Evolutionary conservation across 805 yeast species (phyloP).

Genomic region (Priceomyces castillae): DNA sequence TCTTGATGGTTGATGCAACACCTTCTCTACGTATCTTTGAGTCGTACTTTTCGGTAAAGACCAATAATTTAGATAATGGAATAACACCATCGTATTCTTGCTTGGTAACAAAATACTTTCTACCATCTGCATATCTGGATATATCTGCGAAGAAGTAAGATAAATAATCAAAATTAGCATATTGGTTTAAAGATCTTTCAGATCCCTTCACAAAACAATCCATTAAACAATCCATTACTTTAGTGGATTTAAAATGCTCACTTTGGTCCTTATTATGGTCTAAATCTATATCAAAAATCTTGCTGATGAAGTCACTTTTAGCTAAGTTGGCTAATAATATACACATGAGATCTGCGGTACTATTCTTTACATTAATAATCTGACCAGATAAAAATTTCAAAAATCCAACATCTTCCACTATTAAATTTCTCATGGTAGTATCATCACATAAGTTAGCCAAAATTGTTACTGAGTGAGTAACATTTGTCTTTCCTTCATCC

Average conservation of each 20-base stretch:
- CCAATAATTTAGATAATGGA: constrained; percentile 78
- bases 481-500: constrained; percentile 53
- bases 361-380: constrained; percentile 54
- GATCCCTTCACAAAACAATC: constrained; percentile 87
- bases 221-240: constrained; percentile 75
- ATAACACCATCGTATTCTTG: constrained; percentile 74
- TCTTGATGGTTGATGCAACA: constrained; percentile 88
- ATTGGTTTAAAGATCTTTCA: constrained; percentile 65
- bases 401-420: constrained; percentile 64
- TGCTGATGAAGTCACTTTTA: constrained; percentile 63
- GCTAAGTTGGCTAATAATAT: constrained; percentile 85
- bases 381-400: constrained; percentile 45
- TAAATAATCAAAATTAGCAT: constrained; percentile 77
- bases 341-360: constrained; percentile 76
- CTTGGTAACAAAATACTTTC: constrained; percentile 69
- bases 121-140: constrained; percentile 71
- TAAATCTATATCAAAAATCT: constrained; percentile 42
- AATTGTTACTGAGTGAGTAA: constrained; percentile 70
- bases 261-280: constrained; percentile 38
- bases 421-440: constrained; percentile 54
- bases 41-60: constrained; percentile 79
- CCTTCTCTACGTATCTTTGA: constrained; percentile 83
- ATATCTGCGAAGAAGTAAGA: constrained; percentile 88
- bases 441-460: constrained; percentile 82
- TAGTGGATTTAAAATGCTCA: constrained; percentile 50